A percentile compares a stretch with the other conserved stretches of the same genome.
Conservation (phyloP, 345 rosid species). For the Hevea brasiliensis region DNA sequence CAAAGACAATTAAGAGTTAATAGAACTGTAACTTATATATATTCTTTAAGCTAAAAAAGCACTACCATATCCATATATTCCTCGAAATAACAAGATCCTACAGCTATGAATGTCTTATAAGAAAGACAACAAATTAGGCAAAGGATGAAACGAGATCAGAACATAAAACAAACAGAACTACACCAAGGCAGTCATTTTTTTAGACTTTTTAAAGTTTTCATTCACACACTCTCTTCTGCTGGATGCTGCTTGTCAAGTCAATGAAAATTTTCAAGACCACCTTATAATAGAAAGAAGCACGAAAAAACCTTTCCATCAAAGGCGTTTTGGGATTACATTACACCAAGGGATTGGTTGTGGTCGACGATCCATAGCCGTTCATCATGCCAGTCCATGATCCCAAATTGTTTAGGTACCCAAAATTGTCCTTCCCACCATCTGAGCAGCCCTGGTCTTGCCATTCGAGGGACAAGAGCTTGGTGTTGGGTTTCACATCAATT, state of each 20-base stretch:
- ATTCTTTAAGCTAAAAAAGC: conserved; percentile 4
- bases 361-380: conserved; percentile 46
- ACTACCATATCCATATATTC: conserved; percentile 36
- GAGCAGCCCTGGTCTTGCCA: conserved; percentile 81
- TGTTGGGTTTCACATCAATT: conserved; percentile 68
- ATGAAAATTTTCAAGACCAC: conserved; percentile 14
- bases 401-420: conserved; percentile 41
- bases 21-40: no score
- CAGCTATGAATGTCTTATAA: conserved; percentile 30
- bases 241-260: conserved; percentile 10
- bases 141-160: not conserved
- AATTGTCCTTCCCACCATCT: conserved; percentile 47
- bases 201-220: conserved; percentile 26
- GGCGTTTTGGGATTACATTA: conserved; percentile 17
- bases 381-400: conserved; percentile 66
- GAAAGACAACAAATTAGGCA: conserved; percentile 26
- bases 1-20: no score
- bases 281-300: conserved; percentile 8
- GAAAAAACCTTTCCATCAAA: conserved; percentile 11
- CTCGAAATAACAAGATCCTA: conserved; percentile 41
- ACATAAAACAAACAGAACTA: conserved; percentile 25
- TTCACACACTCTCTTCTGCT: conserved; percentile 20
- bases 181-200: conserved; percentile 34
- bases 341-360: conserved; percentile 51
- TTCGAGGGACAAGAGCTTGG: conserved; percentile 68